phyloP scores from a whole-genome alignment of 169 alveolate species.

The Eimeria zaria region DNA sequence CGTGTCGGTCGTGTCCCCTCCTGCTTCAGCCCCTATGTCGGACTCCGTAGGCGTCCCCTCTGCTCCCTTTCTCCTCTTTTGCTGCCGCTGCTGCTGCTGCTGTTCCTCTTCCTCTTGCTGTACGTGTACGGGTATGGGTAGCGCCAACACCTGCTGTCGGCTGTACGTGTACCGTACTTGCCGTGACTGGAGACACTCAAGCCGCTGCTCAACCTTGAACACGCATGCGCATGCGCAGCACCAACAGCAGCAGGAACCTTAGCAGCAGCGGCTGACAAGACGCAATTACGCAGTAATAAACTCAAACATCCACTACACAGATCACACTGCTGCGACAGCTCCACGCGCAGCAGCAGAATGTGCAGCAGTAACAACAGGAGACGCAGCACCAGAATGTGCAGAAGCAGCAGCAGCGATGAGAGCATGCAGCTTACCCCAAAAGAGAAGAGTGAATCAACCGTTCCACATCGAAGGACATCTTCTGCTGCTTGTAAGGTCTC shows the following conservation, averaged over 20 bases:
- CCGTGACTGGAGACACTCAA: constrained; percentile 72
- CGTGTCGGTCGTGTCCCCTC: constrained; percentile 48
- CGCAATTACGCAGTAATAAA: neutral
- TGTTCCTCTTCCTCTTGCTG: constrained; percentile 63
- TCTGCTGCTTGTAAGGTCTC: constrained; percentile 11
- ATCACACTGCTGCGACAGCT: neutral
- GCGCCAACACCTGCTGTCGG: constrained; percentile 72
- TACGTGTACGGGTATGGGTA: constrained; percentile 76
- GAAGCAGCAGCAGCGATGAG: neutral
- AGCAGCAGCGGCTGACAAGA: neutral
- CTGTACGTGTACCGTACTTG: constrained; percentile 79
- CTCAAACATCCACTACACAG: neutral
- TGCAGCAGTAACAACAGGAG: neutral
- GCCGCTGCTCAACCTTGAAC: constrained; percentile 80
- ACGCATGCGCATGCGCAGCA: neutral
- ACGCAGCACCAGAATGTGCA: neutral
- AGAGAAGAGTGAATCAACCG: constrained; percentile 70
- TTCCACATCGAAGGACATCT: neutral
- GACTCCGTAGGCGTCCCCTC: constrained; percentile 66
- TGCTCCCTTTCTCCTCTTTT: constrained; percentile 71
- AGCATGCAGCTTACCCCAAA: constrained; percentile 57
- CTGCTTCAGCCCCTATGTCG: constrained; percentile 31
- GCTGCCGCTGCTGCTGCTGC: constrained; percentile 70
- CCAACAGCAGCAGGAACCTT: neutral
- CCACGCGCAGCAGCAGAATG: constrained; percentile 38